Evolutionary conservation across 1,284 basidiomycete species (phyloP).

Genomic region (Ganoderma lingzhi): DNA sequence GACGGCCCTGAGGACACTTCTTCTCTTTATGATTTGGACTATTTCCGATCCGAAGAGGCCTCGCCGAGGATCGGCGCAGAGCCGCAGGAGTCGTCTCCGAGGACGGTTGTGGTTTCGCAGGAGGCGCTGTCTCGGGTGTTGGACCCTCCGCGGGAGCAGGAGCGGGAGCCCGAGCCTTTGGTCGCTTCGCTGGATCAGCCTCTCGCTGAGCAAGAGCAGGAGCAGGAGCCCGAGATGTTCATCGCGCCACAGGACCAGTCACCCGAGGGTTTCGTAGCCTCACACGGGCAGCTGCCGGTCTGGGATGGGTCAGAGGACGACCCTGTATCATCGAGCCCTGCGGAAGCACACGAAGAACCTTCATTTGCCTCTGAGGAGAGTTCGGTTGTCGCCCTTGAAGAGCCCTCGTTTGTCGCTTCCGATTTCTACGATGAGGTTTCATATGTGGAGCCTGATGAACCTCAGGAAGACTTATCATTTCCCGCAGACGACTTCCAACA

Average conservation of each 20-base stretch:
- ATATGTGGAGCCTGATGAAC: slow-evolving; percentile 2
- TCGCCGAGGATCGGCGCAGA: slow-evolving; percentile 4
- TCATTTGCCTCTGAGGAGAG: neutral
- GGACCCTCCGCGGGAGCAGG: neutral
- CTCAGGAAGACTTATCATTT: neutral
- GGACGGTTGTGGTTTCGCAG: slow-evolving; percentile 4
- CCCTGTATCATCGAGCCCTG: neutral
- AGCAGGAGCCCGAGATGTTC: neutral
- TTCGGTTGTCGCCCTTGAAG: neutral
- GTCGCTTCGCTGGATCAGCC: neutral
- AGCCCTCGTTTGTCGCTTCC: neutral
- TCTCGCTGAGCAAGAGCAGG: neutral
- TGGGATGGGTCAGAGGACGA: neutral
- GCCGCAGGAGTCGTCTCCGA: slow-evolving; percentile 10
- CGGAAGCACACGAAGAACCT: neutral
- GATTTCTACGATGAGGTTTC: slow-evolving; percentile 9
- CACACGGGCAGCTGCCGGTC: neutral
- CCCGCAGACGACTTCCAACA: slow-evolving; percentile 2
- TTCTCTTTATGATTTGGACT: neutral
- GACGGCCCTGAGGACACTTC: neutral
- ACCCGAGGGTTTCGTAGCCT: neutral
- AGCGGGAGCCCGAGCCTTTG: neutral
- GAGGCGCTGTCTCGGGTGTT: slow-evolving; percentile 4
- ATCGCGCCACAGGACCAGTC: neutral
- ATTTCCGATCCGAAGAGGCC: neutral